phyloP scores from a whole-genome alignment of 1,139 yeast genomes.

The Sugiyamaella sp. region DNA sequence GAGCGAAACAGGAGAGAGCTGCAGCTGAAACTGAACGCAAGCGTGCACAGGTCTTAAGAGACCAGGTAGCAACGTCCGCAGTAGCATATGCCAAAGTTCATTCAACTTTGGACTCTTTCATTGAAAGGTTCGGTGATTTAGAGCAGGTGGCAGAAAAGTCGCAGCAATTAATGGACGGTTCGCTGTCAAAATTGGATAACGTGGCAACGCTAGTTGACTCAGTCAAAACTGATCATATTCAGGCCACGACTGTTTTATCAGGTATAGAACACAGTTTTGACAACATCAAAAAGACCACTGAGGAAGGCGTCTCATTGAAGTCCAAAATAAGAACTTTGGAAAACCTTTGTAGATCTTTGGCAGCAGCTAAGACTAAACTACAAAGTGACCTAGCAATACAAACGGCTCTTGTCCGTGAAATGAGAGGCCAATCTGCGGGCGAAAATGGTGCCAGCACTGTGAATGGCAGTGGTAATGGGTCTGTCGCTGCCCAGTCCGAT shows the following conservation, averaged over 20 bases:
- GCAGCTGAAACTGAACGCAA: constrained; percentile 20
- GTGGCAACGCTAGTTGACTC: background rate
- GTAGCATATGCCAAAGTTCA: background rate
- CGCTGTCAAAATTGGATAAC: background rate
- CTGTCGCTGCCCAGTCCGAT: constrained; percentile 7
- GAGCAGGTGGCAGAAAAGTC: background rate
- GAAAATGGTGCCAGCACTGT: background rate
- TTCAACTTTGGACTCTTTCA: constrained; percentile 1
- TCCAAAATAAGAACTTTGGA: constrained; percentile 7
- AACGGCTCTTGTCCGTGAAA: constrained; percentile 14
- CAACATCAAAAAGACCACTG: background rate
- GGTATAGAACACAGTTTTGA: background rate
- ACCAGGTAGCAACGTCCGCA: constrained; percentile 23
- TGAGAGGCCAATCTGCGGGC: constrained; percentile 7
- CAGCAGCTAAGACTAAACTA: background rate
- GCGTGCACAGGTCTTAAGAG: constrained; percentile 24
- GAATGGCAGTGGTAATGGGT: background rate
- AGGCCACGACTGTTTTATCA: background rate
- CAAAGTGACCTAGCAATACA: constrained; percentile 12
- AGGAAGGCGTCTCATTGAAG: constrained; percentile 7
- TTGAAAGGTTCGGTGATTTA: background rate
- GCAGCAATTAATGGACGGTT: background rate
- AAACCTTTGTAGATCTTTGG: constrained; percentile 12
- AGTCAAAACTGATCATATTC: background rate
- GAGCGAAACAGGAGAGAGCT: constrained; percentile 21